Percentiles rank a stretch among this genome's conserved stretches.
Evolutionary conservation across 345 rosid species (phyloP).

Genomic region (Noccaea caerulescens): DNA sequence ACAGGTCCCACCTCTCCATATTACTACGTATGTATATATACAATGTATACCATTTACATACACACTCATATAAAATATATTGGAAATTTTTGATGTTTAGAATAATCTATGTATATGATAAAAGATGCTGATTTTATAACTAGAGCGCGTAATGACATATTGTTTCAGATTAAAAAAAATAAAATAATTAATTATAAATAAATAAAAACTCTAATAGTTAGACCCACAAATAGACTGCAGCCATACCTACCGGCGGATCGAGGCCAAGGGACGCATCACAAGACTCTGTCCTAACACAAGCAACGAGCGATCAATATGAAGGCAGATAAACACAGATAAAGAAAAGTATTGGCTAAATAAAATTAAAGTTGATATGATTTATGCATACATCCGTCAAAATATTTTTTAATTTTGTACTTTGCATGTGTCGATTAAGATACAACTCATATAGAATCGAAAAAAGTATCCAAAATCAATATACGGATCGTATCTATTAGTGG

Average conservation of each 20-base stretch:
- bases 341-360: not conserved
- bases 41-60: not conserved
- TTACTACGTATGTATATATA: constrained; percentile 23
- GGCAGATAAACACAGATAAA: no score
- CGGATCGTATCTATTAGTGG: constrained; percentile 9
- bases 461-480: constrained; percentile 16
- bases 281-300: no score
- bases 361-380: not conserved
- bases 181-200: no score
- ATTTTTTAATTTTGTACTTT: not conserved
- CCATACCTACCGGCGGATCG: no score
- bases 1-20: constrained; percentile 41
- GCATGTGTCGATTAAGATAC: constrained; percentile 1
- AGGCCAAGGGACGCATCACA: no score
- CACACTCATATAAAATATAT: not conserved
- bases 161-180: no score
- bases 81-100: not conserved
- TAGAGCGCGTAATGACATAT: no score
- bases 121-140: no score
- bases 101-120: not conserved
- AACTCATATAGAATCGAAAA: constrained; percentile 4
- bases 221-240: no score
- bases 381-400: not conserved
- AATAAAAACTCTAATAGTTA: no score
- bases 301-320: no score